Conservation (phyloP, 768 basidiomycete species). For the Panus rudis region DNA sequence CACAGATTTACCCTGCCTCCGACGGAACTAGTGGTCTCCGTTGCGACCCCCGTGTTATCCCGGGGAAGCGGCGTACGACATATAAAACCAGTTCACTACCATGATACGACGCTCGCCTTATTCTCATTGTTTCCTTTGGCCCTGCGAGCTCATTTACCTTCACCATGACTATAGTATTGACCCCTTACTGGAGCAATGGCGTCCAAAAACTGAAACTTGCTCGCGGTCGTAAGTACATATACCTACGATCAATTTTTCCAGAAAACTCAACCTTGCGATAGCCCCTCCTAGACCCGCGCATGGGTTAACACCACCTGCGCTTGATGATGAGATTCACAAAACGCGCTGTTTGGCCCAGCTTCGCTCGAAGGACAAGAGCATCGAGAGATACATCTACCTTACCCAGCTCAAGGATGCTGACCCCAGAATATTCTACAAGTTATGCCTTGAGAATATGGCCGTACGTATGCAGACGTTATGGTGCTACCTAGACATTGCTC, state of each 20-base stretch:
- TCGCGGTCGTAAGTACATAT: slow-evolving; percentile 40
- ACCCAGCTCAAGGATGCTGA: slow-evolving; percentile 68
- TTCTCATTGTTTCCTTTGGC: no score
- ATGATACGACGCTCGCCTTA: no score
- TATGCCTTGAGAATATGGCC: slow-evolving; percentile 65
- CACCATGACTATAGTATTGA: slow-evolving; percentile 39
- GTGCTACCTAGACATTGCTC: background rate
- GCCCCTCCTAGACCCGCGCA: slow-evolving; percentile 18
- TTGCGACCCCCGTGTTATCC: no score
- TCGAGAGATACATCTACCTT: slow-evolving; percentile 86
- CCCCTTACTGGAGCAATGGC: slow-evolving; percentile 65
- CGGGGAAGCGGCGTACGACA: no score
- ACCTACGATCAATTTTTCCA: slow-evolving; percentile 1
- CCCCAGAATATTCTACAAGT: slow-evolving; percentile 67
- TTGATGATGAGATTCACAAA: slow-evolving; percentile 45
- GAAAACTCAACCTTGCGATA: slow-evolving; percentile 10
- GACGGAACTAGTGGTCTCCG: no score
- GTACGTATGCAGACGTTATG: no score
- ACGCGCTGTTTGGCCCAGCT: slow-evolving; percentile 62
- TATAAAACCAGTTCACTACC: no score
- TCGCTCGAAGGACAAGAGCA: slow-evolving; percentile 61
- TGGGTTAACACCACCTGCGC: slow-evolving; percentile 56
- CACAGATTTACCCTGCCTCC: no score
- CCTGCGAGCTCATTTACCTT: no score
- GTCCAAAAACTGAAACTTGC: slow-evolving; percentile 63